Percentiles rank a stretch among this genome's conserved stretches.
Evolutionary conservation across 1,284 basidiomycete genomes (phyloP).

Genomic region (Marasmius fiardii): DNA sequence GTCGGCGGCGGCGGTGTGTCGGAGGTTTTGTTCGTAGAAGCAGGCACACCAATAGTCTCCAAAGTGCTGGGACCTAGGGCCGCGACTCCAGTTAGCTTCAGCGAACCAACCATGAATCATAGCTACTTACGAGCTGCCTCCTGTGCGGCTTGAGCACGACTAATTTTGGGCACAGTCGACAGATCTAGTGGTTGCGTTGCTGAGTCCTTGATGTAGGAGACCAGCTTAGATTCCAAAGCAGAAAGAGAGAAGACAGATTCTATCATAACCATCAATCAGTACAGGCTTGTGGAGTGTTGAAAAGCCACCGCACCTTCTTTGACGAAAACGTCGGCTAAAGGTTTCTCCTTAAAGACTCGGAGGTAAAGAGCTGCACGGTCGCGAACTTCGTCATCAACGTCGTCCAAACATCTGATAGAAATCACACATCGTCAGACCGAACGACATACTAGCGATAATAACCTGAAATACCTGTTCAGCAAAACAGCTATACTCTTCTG

Average conservation of each 20-base stretch:
- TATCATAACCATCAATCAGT: constrained; percentile 28
- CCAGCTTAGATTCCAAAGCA: constrained; percentile 83
- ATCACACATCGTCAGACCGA: neutral
- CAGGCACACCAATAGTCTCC: constrained; percentile 76
- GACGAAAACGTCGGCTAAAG: constrained; percentile 83
- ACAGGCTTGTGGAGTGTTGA: neutral
- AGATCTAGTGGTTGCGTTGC: constrained; percentile 77
- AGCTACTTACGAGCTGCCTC: constrained; percentile 72
- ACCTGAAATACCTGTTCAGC: constrained; percentile 75
- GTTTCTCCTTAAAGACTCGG: constrained; percentile 77
- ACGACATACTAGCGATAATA: too few relatives aligned
- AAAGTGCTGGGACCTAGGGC: constrained; percentile 73
- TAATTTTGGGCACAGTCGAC: constrained; percentile 85
- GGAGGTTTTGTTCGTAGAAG: constrained; percentile 51
- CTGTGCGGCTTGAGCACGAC: constrained; percentile 83
- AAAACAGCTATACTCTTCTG: constrained; percentile 88
- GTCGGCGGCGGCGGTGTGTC: constrained; percentile 67
- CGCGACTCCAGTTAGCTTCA: constrained; percentile 6
- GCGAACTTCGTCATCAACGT: constrained; percentile 98
- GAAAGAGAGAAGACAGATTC: constrained; percentile 91
- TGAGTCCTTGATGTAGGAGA: constrained; percentile 85
- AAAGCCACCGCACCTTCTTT: constrained; percentile 70
- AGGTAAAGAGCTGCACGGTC: constrained; percentile 97
- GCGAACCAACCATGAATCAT: constrained; percentile 6
- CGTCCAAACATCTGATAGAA: constrained; percentile 82